phyloP scores from a whole-genome alignment of 139 green algal species.

The Dunaliella primolecta region DNA sequence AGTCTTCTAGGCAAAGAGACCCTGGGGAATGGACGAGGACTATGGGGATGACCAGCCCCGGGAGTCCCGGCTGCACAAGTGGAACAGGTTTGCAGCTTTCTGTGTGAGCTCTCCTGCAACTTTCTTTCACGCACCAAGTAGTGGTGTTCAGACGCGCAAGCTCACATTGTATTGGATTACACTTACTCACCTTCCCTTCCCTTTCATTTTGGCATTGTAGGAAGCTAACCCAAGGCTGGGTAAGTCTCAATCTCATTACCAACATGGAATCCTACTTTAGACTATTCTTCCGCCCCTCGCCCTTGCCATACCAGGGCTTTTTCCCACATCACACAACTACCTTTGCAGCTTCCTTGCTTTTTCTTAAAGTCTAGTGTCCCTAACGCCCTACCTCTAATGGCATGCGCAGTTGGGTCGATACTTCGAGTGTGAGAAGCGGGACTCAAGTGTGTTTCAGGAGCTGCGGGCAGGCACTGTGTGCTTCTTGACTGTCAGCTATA shows the following conservation, averaged over 20 bases:
- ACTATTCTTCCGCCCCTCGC: background rate
- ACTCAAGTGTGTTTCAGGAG: constrained; percentile 12
- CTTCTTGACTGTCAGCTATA: constrained; percentile 14
- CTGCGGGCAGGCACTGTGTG: constrained; percentile 10
- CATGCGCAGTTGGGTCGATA: background rate
- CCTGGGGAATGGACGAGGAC: background rate
- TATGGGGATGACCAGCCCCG: background rate
- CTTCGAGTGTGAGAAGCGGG: constrained; percentile 8
- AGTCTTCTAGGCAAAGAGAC: too few relatives aligned
- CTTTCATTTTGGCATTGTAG: background rate
- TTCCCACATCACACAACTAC: background rate
- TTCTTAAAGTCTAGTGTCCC: too few relatives aligned
- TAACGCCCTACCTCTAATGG: too few relatives aligned
- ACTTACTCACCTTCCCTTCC: background rate
- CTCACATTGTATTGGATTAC: too few relatives aligned
- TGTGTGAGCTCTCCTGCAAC: background rate
- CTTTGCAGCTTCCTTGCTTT: too few relatives aligned
- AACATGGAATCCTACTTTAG: background rate
- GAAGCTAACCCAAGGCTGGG: background rate
- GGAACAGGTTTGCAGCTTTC: background rate
- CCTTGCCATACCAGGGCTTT: background rate
- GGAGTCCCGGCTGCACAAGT: background rate
- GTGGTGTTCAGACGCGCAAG: too few relatives aligned
- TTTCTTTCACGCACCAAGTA: background rate
- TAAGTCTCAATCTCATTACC: background rate